Evolutionary conservation across 2,329 filamentous ascomycete species (phyloP), one percentile per base, ranked within the genome.

Genomic region (Phialophora chinensis): DNA sequence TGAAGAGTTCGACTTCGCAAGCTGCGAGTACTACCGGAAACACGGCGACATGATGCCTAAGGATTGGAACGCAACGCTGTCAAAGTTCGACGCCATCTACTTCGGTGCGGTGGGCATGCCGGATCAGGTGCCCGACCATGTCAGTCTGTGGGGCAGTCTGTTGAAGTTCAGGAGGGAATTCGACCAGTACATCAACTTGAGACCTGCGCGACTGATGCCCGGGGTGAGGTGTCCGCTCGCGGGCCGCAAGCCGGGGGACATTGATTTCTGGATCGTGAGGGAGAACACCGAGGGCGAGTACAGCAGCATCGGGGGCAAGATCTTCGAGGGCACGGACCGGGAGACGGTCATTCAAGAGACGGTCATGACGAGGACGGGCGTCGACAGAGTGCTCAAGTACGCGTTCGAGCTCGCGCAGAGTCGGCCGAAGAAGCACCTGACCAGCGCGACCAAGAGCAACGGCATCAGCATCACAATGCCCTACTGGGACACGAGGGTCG

Each of bases 201-300:
- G 85, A 4, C 85, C 85, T 0, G 83, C 81, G 3, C 80, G 80
- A 27, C 81, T 86, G 53, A 80, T 87, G 68, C 81, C 80, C 2
- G 84, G 84, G 29, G 85, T 82, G 4, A 76, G 80, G 63, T 83
- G 81, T 3, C 84, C 84, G 1, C 77, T 86, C 0, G 76, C 80
- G 2, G 82, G 79, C 54, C 80, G 80, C 4, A 75, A 76, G 42
- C 79, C 78, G 1, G 80, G 82, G 2, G 83, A 85, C 59, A 77
- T 87, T 2, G 83, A 87, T 70, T 87, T 72, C 60, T 72, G 70
- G 70, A 71, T 99, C 78, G 98, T 99, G 83, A 91, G 95, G 81
- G 95, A 99, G 86, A 99, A 99, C 87, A 98, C 94, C 73, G 95
- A 98, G 88, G 94, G 94, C 80, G 94, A 98, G 86, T 99, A 99